Base-by-base conservation (phyloP, 768 basidiomycete species). In the Boletus barrowsii region DNA sequence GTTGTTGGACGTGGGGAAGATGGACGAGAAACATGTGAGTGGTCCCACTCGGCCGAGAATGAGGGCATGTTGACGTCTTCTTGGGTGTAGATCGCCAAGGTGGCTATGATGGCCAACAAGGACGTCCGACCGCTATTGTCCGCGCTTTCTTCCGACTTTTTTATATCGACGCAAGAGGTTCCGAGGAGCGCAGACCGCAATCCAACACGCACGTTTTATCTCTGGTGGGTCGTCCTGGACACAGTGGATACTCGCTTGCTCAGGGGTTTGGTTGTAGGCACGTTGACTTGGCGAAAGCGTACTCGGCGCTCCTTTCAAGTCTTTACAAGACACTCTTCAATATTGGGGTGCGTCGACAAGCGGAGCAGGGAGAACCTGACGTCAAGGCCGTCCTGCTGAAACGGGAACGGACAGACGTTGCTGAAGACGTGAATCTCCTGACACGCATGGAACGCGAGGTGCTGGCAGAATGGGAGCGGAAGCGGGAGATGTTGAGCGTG, bases 311-410 rank as follows among this genome's bases (percentile, higher is more conserved):
- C 20, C 74, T 96, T 15, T 81, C 81, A 30, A 83, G 83, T 59
- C 74, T 95, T 35, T 95, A 95, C 79, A 96, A 98, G 72, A 92
- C 90, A 0, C 67, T 98, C 50, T 93, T 82, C 68, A 98, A 99
- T 68, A 84, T 97, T 57, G 76, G 83, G 29, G 77, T 79, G 62
- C 82, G 93, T 45, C 79, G 86, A 56, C 79, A 83, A 56, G 80
- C 84, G 5, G 95, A 98, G 67, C 73, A 82, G 55, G 87, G 88
- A 54, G 82, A 82, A 46, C 73, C 81, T 3, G 76, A 76, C 39
- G 76, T 90, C 43, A 82, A 79, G 53, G 84, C 85, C 2, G 83
- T 95, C n/a, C 70, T 96, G 40, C 83, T 84, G 57, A 93, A 93
- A 68, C 76, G 86, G 53, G 84, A 90, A 62, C 76, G 93, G 55